A percentile compares a stretch with the other conserved stretches of the same genome.
Conservation (phyloP, 805 yeast species). For the Saccharomyces paradoxus region DNA sequence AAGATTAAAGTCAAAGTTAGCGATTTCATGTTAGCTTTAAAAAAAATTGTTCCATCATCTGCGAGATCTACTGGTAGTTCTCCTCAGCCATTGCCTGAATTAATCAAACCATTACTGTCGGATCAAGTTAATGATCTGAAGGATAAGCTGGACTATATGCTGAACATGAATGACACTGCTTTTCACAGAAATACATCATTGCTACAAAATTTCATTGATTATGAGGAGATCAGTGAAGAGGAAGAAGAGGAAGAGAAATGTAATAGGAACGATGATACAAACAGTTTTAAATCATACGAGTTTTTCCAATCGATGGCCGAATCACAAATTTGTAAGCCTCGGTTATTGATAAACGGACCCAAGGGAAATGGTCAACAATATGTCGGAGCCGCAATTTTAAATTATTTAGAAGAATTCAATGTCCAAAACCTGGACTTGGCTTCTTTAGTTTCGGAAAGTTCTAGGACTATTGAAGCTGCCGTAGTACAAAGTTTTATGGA, state of each 20-base stretch:
- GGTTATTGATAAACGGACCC: constrained; percentile 63
- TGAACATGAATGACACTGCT: constrained; percentile 42
- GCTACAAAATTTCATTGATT: constrained; percentile 30
- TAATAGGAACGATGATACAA: constrained; percentile 43
- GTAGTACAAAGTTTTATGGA: constrained; percentile 79
- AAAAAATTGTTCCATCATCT: constrained; percentile 85
- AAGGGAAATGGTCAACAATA: constrained; percentile 84
- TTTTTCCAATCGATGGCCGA: constrained; percentile 41
- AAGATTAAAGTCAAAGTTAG: constrained; percentile 64
- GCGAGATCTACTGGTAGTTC: constrained; percentile 71
- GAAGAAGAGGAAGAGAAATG: constrained; percentile 20
- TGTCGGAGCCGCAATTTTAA: constrained; percentile 70
- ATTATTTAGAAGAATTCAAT: constrained; percentile 80
- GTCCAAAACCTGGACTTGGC: constrained; percentile 81
- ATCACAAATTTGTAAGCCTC: constrained; percentile 73
- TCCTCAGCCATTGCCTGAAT: constrained; percentile 72
- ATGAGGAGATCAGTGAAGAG: constrained; percentile 25
- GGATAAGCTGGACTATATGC: constrained; percentile 41
- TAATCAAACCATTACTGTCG: constrained; percentile 56
- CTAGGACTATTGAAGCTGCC: constrained; percentile 74
- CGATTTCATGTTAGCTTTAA: constrained; percentile 81
- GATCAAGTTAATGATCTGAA: constrained; percentile 41
- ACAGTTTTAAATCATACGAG: constrained; percentile 64
- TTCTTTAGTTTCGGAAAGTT: constrained; percentile 65
- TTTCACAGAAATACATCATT: constrained; percentile 19